Evolutionary conservation across 2,329 filamentous ascomycete species (phyloP), one percentile per base, ranked within the genome.

Genomic region (Daldinia eschscholtzii): DNA sequence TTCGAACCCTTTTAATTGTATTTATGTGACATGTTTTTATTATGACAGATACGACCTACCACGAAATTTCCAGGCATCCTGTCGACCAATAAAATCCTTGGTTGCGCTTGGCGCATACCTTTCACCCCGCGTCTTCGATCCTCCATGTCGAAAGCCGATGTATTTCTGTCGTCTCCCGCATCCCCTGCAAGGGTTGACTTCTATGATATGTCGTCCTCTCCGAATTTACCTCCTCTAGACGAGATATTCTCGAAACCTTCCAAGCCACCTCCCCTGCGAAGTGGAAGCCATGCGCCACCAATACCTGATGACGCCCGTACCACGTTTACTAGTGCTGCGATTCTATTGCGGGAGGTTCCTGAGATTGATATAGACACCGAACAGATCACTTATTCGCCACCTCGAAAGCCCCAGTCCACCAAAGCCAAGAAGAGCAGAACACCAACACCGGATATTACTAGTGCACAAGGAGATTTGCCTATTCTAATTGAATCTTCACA

Each of bases 221-320:
- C 87, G n/a, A 81, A 81, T n/a, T 76, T 89, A 0, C 87, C 87
- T 2, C 82, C 86, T 0, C 76, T 89, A 0, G 80, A 81, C 41
- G 82, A 88, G 2, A 75, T 89, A 9, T 70, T 86, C 1, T 78
- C 80, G 2, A 83, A 81, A 60, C 75, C 68, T 39, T 70, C 73
- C 10, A 80, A 73, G 28, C 79, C 73, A 10, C 73, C 80, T 2
- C 46, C 79, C 1, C 67, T 82, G 9, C 75, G 75, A 44, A 81
- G 76, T 44, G 82, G 80, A 5, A 83, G 76, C 68, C 78, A 79
- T 67, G 78, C 79, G 2, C 70, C 78, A 1, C 72, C 81, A 3
- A 79, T 83, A 39, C 79, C 83, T 4, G 68, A 77, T 15, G 73
- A 80, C 72, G 79, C 78, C 1, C 69, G 74, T 15, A 75, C 73